Evolutionary conservation across 176 grass and related monocot species (phyloP).

Genomic region (Otatea glauca): DNA sequence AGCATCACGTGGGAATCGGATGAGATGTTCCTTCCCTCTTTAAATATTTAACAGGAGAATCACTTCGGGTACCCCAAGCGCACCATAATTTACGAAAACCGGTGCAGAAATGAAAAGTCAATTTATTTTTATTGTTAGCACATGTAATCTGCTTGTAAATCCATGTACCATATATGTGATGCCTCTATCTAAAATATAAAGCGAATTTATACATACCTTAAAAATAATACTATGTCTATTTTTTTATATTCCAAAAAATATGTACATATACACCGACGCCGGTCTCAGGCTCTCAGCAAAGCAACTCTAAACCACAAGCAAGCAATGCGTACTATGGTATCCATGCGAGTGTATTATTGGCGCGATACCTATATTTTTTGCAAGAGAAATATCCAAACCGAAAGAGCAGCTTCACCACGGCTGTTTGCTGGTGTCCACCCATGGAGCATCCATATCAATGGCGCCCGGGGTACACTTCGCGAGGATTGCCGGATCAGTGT

Average conservation of each 20-base stretch:
- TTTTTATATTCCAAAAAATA: background rate
- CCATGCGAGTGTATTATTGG: background rate
- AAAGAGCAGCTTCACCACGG: background rate
- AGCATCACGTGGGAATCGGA: constrained; percentile 50
- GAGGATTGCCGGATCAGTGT: constrained; percentile 32
- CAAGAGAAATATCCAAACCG: background rate
- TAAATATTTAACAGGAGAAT: constrained; percentile 9
- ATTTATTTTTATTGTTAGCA: background rate
- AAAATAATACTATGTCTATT: background rate
- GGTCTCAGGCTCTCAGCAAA: background rate
- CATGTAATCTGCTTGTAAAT: background rate
- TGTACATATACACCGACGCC: background rate
- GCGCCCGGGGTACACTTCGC: background rate
- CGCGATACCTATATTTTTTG: background rate
- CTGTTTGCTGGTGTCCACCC: constrained; percentile 36
- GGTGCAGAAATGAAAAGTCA: background rate
- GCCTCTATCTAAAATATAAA: background rate
- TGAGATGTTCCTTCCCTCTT: constrained; percentile 36
- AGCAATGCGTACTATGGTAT: background rate
- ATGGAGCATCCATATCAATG: constrained; percentile 10
- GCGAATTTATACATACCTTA: background rate
- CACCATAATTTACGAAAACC: background rate
- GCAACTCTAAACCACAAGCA: background rate
- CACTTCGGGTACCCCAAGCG: background rate
- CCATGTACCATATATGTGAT: background rate